These are phyloP conservation scores for Monosporascus ibericus DNA, from an alignment of 2,329 filamentous ascomycete genomes.

Conservation along the genomic window DNA sequence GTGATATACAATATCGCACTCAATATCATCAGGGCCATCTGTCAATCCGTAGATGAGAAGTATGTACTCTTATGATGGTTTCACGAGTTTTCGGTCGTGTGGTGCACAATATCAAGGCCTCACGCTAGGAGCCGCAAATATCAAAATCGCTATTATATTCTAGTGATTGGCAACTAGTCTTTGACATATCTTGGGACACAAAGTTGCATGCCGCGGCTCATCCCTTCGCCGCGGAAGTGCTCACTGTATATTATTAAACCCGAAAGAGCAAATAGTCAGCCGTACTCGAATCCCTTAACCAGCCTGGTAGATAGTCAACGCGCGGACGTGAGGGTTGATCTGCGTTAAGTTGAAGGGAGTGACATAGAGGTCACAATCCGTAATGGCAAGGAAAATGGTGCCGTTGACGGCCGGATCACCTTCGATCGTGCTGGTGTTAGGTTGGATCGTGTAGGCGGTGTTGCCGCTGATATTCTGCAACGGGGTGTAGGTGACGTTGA, in stretches of 20 bases:
- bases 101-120: too few species aligned
- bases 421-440: constrained; percentile 59
- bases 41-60: too few species aligned
- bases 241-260: background rate
- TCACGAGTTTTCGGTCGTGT: too few species aligned
- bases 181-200: too few species aligned
- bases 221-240: background rate
- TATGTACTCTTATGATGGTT: too few species aligned
- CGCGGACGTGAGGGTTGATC: constrained; percentile 72
- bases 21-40: too few species aligned
- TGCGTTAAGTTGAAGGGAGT: constrained; percentile 71
- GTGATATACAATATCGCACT: too few species aligned
- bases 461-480: constrained; percentile 49
- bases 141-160: too few species aligned
- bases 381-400: constrained; percentile 74
- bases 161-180: too few species aligned
- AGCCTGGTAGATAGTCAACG: constrained; percentile 70
- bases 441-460: constrained; percentile 65
- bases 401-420: constrained; percentile 67
- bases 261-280: background rate
- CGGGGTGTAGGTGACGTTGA: constrained; percentile 66
- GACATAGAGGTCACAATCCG: constrained; percentile 59
- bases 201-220: too few species aligned
- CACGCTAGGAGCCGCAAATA: too few species aligned
- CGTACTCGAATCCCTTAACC: constrained; percentile 45